Evolutionary conservation across 2,329 filamentous ascomycete species (phyloP).

Genomic region (Penicillium vulpinum): DNA sequence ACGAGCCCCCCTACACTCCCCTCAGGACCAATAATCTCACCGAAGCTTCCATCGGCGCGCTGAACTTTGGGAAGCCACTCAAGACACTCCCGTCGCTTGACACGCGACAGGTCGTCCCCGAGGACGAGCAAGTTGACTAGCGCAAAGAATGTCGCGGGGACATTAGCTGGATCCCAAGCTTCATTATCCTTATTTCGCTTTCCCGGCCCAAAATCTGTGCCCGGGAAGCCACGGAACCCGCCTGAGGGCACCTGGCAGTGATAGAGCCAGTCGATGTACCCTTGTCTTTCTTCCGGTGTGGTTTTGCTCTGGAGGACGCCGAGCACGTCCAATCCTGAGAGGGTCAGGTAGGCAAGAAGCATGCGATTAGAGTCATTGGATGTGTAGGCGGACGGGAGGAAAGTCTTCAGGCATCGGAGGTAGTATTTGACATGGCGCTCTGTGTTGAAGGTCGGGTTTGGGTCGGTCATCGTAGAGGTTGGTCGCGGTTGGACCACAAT

Average conservation of each 20-base stretch:
- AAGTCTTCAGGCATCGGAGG: slow-evolving; percentile 79
- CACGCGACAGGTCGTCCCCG: slow-evolving; percentile 63
- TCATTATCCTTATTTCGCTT: slow-evolving; percentile 54
- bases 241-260: slow-evolving; percentile 80
- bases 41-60: slow-evolving; percentile 84
- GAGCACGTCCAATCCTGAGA: slow-evolving; percentile 82
- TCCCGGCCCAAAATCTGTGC: slow-evolving; percentile 56
- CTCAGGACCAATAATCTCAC: slow-evolving; percentile 68
- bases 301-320: slow-evolving; percentile 60
- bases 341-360: slow-evolving; percentile 83
- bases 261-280: slow-evolving; percentile 75
- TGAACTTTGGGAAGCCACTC: slow-evolving; percentile 75
- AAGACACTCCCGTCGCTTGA: slow-evolving; percentile 68
- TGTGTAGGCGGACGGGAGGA: slow-evolving; percentile 80
- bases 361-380: slow-evolving; percentile 88
- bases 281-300: slow-evolving; percentile 53
- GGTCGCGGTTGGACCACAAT: slow-evolving; percentile 1
- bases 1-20: slow-evolving; percentile 70
- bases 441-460: slow-evolving; percentile 42
- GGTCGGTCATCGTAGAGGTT: slow-evolving; percentile 28
- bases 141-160: slow-evolving; percentile 88
- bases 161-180: slow-evolving; percentile 72
- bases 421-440: slow-evolving; percentile 85
- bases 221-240: slow-evolving; percentile 85
- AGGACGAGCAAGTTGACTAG: slow-evolving; percentile 69